Evolutionary conservation across 2,329 filamentous ascomycete genomes (phyloP).

Genomic region (Venturiaceae sp.): DNA sequence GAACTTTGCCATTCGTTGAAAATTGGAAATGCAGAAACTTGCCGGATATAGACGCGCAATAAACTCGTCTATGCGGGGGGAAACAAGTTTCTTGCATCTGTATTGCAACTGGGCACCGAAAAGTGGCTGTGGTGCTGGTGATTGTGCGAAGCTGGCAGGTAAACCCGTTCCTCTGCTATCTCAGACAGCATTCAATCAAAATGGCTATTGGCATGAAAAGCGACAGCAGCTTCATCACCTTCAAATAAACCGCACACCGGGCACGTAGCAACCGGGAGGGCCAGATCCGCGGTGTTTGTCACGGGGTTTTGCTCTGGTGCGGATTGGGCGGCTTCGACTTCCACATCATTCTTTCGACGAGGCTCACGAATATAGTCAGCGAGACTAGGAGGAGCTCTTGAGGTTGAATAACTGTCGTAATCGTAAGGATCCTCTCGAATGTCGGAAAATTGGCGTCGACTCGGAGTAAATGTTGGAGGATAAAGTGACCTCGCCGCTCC

Average conservation of each 20-base stretch:
- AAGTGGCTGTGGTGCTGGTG: neutral
- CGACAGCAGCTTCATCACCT: conserved; percentile 4
- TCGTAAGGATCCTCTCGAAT: conserved; percentile 3
- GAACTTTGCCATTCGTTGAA: neutral
- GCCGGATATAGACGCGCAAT: neutral
- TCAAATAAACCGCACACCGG: conserved; percentile 7
- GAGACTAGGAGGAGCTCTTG: neutral
- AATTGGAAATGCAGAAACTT: neutral
- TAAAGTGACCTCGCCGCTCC: neutral
- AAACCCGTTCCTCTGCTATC: neutral
- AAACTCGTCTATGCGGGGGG: neutral
- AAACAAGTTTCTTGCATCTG: neutral
- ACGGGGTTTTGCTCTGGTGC: neutral
- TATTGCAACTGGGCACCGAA: neutral
- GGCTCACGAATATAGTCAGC: neutral
- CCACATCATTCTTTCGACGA: neutral
- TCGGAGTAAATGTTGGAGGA: neutral
- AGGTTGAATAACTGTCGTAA: neutral
- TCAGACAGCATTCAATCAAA: conserved; percentile 1
- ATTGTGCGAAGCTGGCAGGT: neutral
- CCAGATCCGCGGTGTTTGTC: neutral
- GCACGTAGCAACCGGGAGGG: neutral
- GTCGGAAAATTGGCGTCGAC: neutral
- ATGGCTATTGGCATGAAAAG: conserved; percentile 5
- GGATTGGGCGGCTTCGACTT: neutral